Evolutionary conservation across 108 stramenopile genomes (phyloP).

Genomic region (Phaeodactylum tricornutum): DNA sequence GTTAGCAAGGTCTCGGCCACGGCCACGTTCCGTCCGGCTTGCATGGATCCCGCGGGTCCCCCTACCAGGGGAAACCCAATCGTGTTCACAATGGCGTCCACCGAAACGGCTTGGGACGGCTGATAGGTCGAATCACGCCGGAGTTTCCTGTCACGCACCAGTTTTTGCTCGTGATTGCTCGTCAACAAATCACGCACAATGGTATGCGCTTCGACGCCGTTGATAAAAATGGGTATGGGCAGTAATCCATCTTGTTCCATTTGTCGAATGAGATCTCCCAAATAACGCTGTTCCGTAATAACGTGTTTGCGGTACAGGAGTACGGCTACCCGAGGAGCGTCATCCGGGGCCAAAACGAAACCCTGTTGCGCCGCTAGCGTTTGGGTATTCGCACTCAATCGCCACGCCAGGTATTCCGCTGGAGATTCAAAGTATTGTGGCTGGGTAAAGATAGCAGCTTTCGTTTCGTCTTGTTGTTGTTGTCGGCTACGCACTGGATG

Average conservation of each 20-base stretch:
- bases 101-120: slow-evolving; percentile 23
- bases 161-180: slow-evolving; percentile 37
- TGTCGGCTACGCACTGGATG: slow-evolving; percentile 38
- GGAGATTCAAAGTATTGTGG: slow-evolving; percentile 20
- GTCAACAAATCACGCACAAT: slow-evolving; percentile 83
- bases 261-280: slow-evolving; percentile 46
- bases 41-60: slow-evolving; percentile 79
- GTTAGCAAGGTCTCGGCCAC: slow-evolving; percentile 55
- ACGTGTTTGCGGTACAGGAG: slow-evolving; percentile 82
- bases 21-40: slow-evolving; percentile 70
- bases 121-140: slow-evolving; percentile 33
- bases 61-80: slow-evolving; percentile 78
- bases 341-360: slow-evolving; percentile 28
- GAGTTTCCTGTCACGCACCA: slow-evolving; percentile 20
- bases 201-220: slow-evolving; percentile 86
- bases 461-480: background rate
- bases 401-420: slow-evolving; percentile 49
- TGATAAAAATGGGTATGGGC: slow-evolving; percentile 85
- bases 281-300: slow-evolving; percentile 71
- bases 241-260: slow-evolving; percentile 62
- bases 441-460: background rate
- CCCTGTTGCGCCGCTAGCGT: slow-evolving; percentile 18
- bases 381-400: slow-evolving; percentile 27
- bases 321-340: slow-evolving; percentile 60
- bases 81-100: slow-evolving; percentile 77